Evolutionary conservation across 176 grass and related monocot species (phyloP), one percentile per base, ranked within the genome.

Genomic region (Ensete glaucum): DNA sequence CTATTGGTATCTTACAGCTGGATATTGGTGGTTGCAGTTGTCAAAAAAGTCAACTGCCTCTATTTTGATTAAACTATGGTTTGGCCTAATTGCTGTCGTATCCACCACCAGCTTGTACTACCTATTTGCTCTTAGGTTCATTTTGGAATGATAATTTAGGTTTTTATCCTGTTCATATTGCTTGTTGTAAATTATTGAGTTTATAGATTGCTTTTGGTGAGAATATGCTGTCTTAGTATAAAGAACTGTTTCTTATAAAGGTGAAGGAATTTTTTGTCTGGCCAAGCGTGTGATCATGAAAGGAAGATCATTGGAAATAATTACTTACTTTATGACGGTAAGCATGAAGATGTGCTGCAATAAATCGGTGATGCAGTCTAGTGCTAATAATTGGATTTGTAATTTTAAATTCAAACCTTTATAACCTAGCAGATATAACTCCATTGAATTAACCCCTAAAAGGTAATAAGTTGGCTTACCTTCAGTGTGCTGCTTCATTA

Each of bases 1-100:
- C 16, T 50, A 8, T 51, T 70, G 67, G 17, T 50, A 70, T 70
- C 43, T 50, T 70, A 70, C 48, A 70, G 67, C 67, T 70, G 67
- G 67, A n/a, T 16, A 50, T 70, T 43, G 4, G 57, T 52, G 34
- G 29, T 16, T 48, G 25, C 66, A 43, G 34, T 68, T 68, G 14
- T 8, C 11, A 48, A 49, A 19, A 17, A 69, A 69, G 34, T 49
- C 67, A 70, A 70, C 67, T 29, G 1, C 34, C 14, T 8, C 34
- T 29, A 34, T 19, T 19, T 25, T 10, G 16, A 9, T 70, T n/a
- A 43, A n/a, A 21, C 11, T n/a, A 15, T 70, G 48, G 9, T 70
- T 70, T 21, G 67, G 34, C 67, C 67, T 50, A 70, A 16, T 52
- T 7, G 17, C 9, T 21, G 34, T 70, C 25, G 9, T 50, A 15